phyloP scores from a whole-genome alignment of 2,329 filamentous ascomycete genomes.

The Penicillium sp. region DNA sequence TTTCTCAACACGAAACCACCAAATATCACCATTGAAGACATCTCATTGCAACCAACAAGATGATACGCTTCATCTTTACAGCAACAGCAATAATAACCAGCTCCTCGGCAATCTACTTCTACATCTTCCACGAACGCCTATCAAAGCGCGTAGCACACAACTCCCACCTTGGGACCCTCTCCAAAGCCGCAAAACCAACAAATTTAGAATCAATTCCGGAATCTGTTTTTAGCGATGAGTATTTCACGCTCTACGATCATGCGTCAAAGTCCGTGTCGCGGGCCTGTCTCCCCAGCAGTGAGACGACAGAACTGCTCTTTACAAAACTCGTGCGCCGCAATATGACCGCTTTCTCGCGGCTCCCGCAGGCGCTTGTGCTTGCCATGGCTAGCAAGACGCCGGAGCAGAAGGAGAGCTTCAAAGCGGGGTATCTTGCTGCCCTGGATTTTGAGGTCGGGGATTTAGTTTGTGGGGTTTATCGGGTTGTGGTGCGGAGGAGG shows the following conservation, averaged over 20 bases:
- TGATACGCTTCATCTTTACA: constrained; percentile 13
- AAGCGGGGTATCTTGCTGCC: constrained; percentile 19
- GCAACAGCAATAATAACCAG: constrained; percentile 16
- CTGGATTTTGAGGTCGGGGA: constrained; percentile 31
- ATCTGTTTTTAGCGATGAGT: constrained; percentile 14
- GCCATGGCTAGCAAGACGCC: constrained; percentile 16
- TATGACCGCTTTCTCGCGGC: constrained; percentile 31
- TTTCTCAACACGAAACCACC: neutral
- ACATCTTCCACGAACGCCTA: constrained; percentile 22
- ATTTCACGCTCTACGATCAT: constrained; percentile 22
- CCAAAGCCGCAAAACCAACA: constrained; percentile 3
- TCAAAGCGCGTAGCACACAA: constrained; percentile 22
- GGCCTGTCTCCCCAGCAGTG: constrained; percentile 15
- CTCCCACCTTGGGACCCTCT: constrained; percentile 16
- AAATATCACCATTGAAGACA: neutral
- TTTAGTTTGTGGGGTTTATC: constrained; percentile 32
- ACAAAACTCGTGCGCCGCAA: constrained; percentile 32
- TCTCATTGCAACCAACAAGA: neutral
- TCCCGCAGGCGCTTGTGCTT: constrained; percentile 32
- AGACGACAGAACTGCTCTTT: constrained; percentile 21
- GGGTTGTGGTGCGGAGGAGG: constrained; percentile 20
- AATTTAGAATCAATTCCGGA: constrained; percentile 25
- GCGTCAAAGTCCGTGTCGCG: constrained; percentile 20
- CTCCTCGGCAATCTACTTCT: constrained; percentile 21
- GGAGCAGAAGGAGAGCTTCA: constrained; percentile 23